phyloP scores from a whole-genome alignment of 345 rosid species.

The Gossypium ekmanianum region DNA sequence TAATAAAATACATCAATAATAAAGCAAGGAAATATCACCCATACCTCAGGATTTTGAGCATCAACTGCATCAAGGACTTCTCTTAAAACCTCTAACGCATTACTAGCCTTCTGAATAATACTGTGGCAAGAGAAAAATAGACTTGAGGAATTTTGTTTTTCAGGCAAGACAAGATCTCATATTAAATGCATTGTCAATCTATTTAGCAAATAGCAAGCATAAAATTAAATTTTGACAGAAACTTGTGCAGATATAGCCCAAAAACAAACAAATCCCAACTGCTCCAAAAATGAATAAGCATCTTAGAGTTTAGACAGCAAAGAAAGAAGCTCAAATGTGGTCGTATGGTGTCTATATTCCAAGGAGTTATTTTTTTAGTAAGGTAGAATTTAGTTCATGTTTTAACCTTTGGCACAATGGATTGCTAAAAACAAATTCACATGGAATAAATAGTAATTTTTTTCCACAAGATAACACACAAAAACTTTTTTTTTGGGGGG shows the following conservation, averaged over 20 bases:
- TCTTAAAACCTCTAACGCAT: constrained; percentile 76
- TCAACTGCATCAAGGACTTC: constrained; percentile 88
- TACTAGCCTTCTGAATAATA: constrained; percentile 82
- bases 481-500: no score
- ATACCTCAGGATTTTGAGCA: constrained; percentile 79
- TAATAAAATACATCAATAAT: neutral
- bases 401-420: neutral
- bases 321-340: constrained; percentile 3
- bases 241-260: neutral
- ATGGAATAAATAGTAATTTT: neutral
- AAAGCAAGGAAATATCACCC: constrained; percentile 7
- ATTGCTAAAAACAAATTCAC: neutral
- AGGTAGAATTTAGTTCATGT: neutral
- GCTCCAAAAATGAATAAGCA: neutral
- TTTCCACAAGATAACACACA: neutral
- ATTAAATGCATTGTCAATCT: neutral
- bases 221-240: neutral
- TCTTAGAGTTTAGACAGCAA: neutral
- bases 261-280: neutral
- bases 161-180: neutral
- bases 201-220: neutral
- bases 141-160: constrained; percentile 9
- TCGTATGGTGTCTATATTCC: neutral
- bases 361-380: neutral
- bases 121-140: constrained; percentile 35